Conservation (phyloP, 495 filamentous ascomycete genomes). For the Penicillium paradoxum region DNA sequence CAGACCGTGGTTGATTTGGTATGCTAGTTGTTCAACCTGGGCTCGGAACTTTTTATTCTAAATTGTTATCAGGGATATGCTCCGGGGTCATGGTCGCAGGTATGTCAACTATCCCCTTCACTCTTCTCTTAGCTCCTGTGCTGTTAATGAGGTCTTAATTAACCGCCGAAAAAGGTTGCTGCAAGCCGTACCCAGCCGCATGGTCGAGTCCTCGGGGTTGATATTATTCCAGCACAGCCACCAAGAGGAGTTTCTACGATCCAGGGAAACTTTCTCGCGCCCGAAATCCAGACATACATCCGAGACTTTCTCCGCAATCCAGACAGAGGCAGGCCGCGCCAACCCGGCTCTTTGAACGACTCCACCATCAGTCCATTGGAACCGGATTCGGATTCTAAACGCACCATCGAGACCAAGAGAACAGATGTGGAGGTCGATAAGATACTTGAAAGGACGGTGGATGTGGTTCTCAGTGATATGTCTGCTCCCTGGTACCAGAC, state of each 20-base stretch:
- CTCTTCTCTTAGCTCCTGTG: not conserved
- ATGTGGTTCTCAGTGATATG: slow-evolving; percentile 98
- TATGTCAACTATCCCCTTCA: slow-evolving; percentile 24
- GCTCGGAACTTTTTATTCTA: slow-evolving; percentile 8
- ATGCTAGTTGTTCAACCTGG: slow-evolving; percentile 16
- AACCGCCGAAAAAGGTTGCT: slow-evolving; percentile 58
- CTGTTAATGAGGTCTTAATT: slow-evolving; percentile 1
- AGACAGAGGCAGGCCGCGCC: slow-evolving; percentile 49
- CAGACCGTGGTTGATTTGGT: slow-evolving; percentile 89
- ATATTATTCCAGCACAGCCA: slow-evolving; percentile 86
- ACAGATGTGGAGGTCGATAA: not conserved
- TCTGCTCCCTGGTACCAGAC: slow-evolving; percentile 87
- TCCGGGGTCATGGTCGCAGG: slow-evolving; percentile 91
- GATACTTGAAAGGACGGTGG: slow-evolving; percentile 55
- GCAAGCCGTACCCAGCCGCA: slow-evolving; percentile 65
- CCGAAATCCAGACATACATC: slow-evolving; percentile 65
- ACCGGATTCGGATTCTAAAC: not conserved
- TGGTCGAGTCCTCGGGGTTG: slow-evolving; percentile 82
- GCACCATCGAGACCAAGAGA: slow-evolving; percentile 6
- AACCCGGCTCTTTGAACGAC: slow-evolving; percentile 7
- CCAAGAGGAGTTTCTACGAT: slow-evolving; percentile 85
- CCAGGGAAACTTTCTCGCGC: slow-evolving; percentile 83
- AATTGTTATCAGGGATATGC: slow-evolving; percentile 68
- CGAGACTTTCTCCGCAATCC: slow-evolving; percentile 67
- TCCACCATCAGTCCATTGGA: slow-evolving; percentile 9